Base-by-base conservation (phyloP, 345 rosid species). In the Eucalyptus pauciflora region DNA sequence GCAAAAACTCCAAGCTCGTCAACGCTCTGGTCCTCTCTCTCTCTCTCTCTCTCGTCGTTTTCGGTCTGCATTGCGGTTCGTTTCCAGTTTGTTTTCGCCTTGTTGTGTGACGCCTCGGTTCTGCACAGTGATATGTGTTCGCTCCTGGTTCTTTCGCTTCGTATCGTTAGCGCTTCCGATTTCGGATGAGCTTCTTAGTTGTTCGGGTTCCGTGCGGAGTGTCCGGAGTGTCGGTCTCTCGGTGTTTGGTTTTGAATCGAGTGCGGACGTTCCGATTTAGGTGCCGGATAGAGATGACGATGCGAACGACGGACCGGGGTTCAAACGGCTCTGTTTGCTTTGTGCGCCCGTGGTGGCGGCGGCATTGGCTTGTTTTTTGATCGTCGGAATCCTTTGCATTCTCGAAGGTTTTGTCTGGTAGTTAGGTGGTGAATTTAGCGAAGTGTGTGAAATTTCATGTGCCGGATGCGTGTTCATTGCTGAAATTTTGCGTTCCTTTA, bases 1-100 rank as follows among this genome's bases (percentile, higher is more conserved):
- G 99, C 94, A 97, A 96, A 89, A 97, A 97, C 92, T 93, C 92
- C 86, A 96, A 96, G 95, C 96, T 97, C 88, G 91, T 97, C 85
- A 87, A 90, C 52, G 97, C 98, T 81, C 94, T 96, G 97, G 99
- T 97, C 48, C 69, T 37, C 24, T 29, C 27, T 86, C 71, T 88
- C 89, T 85, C 88, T 87, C 86, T 14, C 17, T 20, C 7, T 7
- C 13, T 7, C 37, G 24, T 54, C 60, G 51, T 56, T 20, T n/a
- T 10, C 41, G 29, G 22, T 22, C 33, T 45, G 50, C 58, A 41
- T 48, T 85, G 33, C 67, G 46, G 15, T 51, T 76, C 83, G 83
- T 76, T 41, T 76, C 43, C 46, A 6, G 46, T 67, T 14, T 4
- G 10, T 64, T 31, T 67, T 4, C 79, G 79, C 3, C 24, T 76